Base-by-base conservation (phyloP, 805 yeast genomes). In the Teunomyces funiuensis region DNA sequence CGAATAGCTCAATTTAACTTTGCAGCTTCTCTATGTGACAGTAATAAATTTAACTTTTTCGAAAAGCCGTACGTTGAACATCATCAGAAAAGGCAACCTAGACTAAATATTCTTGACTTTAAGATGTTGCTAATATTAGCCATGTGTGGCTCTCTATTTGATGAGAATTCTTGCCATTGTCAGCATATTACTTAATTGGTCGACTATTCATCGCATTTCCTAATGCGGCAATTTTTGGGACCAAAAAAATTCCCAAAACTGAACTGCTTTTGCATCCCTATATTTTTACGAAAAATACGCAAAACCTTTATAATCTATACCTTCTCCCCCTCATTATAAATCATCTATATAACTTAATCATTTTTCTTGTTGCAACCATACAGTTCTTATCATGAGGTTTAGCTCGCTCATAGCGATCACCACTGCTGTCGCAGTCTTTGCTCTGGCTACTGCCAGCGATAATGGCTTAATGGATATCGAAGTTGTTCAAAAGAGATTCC, bases 391-490 rank as follows among this genome's bases (percentile, higher is more conserved):
- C 28, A 58, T 58, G 63, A 58, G 44, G 42, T 44, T 58, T 19
- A 44, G 51, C 13, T 29, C 46, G 20, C 38, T 54, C 22, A 41
- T 53, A 26, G 43, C 57, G 18, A 37, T 49, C 15, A 52, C 53
- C 14, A 34, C 55, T n/a, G 34, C 50, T 19, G 36, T 52, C 17
- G 38, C 54, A 6, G 44, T 52, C n/a, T 33, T 59, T 27, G 60
- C 49, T 9, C 36, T 28, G 9, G 61, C 62, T n/a, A 60, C 60
- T 6, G 57, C 62, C 16, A 41, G 19, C n/a, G 40, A 39, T 15
- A 13, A 5, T 33, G 11, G 13, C 23, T 31, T 18, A 14, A 18
- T 15, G 29, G 28, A 16, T 14, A 22, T 14, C 6, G 22, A 30
- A 14, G 6, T 9, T 29, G 14, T 37, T 39, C 16, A 51, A 52